A percentile compares a stretch with the other conserved stretches of the same genome.
Conservation (phyloP, 345 rosid species). For the Stellera chamaejasme region DNA sequence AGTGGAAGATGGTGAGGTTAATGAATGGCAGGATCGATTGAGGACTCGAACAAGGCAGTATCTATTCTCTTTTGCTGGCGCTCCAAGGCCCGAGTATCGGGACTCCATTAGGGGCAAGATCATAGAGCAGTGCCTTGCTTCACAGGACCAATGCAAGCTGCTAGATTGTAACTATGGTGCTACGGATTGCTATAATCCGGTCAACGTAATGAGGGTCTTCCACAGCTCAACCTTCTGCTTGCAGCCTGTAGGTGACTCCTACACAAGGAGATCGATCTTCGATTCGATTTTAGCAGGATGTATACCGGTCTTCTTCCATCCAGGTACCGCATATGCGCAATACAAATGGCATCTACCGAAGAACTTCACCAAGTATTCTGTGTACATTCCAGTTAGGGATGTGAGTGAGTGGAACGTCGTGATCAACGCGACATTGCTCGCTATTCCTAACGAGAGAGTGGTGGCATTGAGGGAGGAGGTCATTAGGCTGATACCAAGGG, state of each 20-base stretch:
- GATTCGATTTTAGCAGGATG: conserved; percentile 58
- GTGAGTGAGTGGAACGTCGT: conserved; percentile 23
- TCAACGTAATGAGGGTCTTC: conserved; percentile 47
- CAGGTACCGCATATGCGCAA: conserved; percentile 55
- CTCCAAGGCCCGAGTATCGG: conserved; percentile 48
- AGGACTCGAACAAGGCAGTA: conserved; percentile 31
- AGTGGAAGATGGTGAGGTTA: conserved; percentile 21
- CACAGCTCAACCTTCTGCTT: conserved; percentile 54
- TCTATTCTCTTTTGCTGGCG: conserved; percentile 52
- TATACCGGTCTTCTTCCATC: conserved; percentile 63
- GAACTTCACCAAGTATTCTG: conserved; percentile 37
- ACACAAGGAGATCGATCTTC: conserved; percentile 52
- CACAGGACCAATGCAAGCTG: conserved; percentile 35
- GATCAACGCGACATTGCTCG: conserved; percentile 31
- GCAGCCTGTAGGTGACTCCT: conserved; percentile 65
- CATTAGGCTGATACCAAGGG: conserved; percentile 41
- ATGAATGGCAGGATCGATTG: conserved; percentile 45
- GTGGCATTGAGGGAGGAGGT: conserved; percentile 49
- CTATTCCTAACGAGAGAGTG: conserved; percentile 25
- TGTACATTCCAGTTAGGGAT: conserved; percentile 40
- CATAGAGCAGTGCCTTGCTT: conserved; percentile 48
- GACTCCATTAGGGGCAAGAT: conserved; percentile 50
- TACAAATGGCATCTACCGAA: conserved; percentile 53
- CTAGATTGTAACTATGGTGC: conserved; percentile 46
- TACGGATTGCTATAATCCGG: conserved; percentile 43